Base-by-base conservation (phyloP, 495 filamentous ascomycete species). In the Podospora didyma region DNA sequence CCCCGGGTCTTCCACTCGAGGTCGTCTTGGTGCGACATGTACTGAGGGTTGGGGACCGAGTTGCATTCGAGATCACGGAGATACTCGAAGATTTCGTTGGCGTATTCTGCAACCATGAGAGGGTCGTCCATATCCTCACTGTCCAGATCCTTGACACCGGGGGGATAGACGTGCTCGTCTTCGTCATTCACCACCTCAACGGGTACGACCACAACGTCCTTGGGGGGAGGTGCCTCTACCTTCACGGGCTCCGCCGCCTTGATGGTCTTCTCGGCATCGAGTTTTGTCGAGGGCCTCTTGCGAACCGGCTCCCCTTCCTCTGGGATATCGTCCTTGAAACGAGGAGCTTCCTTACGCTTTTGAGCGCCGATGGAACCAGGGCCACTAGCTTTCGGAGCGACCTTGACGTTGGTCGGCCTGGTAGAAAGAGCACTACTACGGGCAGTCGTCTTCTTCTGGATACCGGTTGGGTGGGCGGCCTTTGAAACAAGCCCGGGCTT, bases 1-100 rank as follows among this genome's bases (percentile, higher is more conserved):
- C 92, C 94, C 63, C 94, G 90, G 79, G 96, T 96, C 78, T 96
- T 94, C 94, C 94, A 98, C 72, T 96, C 92, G 2, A 98, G 79
- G 59, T 97, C 90, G 22, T 88, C 86, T 67, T 98, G 94, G 68
- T 92, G 87, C 5, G 89, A 82, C 79, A 98, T 98, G 75, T 98
- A 98, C 49, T 92, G 73, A 9, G 92, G 86, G 72, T 97, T 97
- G 42, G 95, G 90, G 62, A 90, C 76, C 2, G 92, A 93, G 10
- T 82, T 77, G 66, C 85, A 74, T 72, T 98, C 94, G 10, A 98
- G 82, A 54, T 94, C 86, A 61, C 83, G 86, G 61, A 97, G 82
- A 70, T 98, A 97, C 42, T 97, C 93, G 72, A 98, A 97, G 64
- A 98, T 97, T 72, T 98, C 94, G 39, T 85, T 85, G 34, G 96